Conservation (phyloP, 306 rosid genomes). For the Pachyrhizus erosus region DNA sequence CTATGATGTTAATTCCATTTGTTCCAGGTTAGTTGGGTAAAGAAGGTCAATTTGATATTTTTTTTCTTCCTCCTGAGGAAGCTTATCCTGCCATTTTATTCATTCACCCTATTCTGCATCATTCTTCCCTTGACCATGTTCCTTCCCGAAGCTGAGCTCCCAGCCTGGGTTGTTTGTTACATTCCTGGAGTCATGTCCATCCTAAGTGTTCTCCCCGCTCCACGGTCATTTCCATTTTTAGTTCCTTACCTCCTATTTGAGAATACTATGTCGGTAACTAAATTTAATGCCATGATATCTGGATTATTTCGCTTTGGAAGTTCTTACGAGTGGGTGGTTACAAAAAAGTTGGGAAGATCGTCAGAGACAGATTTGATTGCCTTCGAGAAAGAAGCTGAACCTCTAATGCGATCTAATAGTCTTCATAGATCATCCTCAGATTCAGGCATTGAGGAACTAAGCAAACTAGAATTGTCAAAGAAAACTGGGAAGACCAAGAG, state of each 20-base stretch:
- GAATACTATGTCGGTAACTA: conserved; percentile 98
- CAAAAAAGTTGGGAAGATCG: conserved; percentile 94
- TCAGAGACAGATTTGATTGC: conserved; percentile 89
- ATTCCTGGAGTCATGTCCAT: conserved; percentile 95
- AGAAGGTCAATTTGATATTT: conserved; percentile 86
- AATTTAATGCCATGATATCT: conserved; percentile 97
- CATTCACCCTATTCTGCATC: conserved; percentile 96
- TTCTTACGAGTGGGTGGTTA: conserved; percentile 97
- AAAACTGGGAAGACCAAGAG: conserved; percentile 66
- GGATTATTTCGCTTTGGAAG: conserved; percentile 91
- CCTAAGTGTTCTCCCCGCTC: conserved; percentile 86
- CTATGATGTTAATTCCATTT: conserved; percentile 42
- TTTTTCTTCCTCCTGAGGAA: conserved; percentile 95
- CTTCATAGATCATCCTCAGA: conserved; percentile 89
- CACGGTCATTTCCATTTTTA: conserved; percentile 85
- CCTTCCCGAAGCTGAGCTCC: conserved; percentile 97
- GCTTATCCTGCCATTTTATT: conserved; percentile 95
- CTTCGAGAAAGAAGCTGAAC: conserved; percentile 71
- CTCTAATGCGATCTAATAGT: conserved; percentile 57
- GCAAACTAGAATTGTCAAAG: conserved; percentile 72
- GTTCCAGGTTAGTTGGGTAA: conserved; percentile 78
- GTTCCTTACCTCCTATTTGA: conserved; percentile 96
- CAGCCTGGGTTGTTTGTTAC: conserved; percentile 96
- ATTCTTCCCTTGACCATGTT: conserved; percentile 99
- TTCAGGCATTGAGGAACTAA: conserved; percentile 82